Evolutionary conservation across 2,329 filamentous ascomycete species (phyloP), one percentile per base, ranked within the genome.

Genomic region (Penicillium polonicum): DNA sequence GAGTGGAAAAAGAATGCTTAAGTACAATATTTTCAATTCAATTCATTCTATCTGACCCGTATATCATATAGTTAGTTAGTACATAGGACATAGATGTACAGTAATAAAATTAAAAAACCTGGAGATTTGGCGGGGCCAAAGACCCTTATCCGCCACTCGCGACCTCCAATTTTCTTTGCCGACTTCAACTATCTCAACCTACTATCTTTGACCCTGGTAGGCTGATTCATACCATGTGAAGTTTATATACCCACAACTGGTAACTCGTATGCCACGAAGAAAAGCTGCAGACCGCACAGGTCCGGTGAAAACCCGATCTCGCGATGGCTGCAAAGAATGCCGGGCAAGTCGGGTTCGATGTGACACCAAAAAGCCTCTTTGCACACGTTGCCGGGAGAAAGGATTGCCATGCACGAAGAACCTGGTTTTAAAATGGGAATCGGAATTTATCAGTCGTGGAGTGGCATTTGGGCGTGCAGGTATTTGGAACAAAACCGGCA

Each of bases 381-480:
- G 76, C 64, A 69, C 69, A 27, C 67, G 75, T 36, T 78, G 75
- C 60, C 56, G 58, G 53, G 68, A 72, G 56, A 73, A 69, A 62
- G 70, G 72, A 1, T 57, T 77, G 17, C 62, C 63, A 5, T 78
- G 75, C 55, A 70, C 70, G 13, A 74, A 72, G 5, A 69, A 74
- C 55, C 60, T 77, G 64, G 65, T 71, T 43, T 52, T 75, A 13
- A 75, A 74, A 65, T 75, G 73, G 73, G 68, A 75, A 59, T 71
- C 71, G 3, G 77, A 79, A 55, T 79, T 76, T 59, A 63, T 62
- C 51, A 74, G 68, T 51, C 74, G 73, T 9, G 77, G 76, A 12
- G 61, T 76, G 51, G 76, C 77, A 5, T 79, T 79, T 65, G 77
- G 77, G 5, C 68, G 76, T 51, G 66, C 74, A 25, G 76, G 77